These are phyloP conservation scores for Candida boidinii DNA, from an alignment of 805 yeast genomes.

Conservation along the genomic window DNA sequence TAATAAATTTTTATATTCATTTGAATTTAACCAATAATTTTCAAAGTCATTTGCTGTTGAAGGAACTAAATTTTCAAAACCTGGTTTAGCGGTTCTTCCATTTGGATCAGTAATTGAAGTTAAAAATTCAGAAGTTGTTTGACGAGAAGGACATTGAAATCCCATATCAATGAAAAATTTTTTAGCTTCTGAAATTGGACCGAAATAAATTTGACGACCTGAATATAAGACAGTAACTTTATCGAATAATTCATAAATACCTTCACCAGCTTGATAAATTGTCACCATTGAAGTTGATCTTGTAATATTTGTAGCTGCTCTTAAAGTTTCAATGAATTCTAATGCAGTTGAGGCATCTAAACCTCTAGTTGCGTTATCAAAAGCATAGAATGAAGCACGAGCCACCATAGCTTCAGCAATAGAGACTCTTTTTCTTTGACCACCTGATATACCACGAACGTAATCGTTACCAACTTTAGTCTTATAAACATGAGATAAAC, in stretches of 20 bases:
- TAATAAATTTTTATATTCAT: constrained; percentile 34
- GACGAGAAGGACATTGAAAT: constrained; percentile 50
- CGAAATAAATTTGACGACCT: constrained; percentile 56
- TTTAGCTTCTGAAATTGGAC: constrained; percentile 44
- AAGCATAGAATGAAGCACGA: constrained; percentile 33
- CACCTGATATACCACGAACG: constrained; percentile 65
- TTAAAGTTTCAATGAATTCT: constrained; percentile 52
- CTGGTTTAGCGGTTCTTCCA: constrained; percentile 41
- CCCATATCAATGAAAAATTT: constrained; percentile 54
- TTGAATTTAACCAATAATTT: constrained; percentile 49
- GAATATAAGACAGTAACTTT: constrained; percentile 50
- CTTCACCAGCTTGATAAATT: constrained; percentile 62
- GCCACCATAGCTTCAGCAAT: constrained; percentile 55
- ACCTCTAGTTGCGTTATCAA: constrained; percentile 69
- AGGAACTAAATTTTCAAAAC: constrained; percentile 45
- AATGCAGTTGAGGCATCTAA: constrained; percentile 64
- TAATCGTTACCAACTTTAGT: constrained; percentile 63
- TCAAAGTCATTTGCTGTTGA: constrained; percentile 50
- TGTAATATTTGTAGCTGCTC: constrained; percentile 48
- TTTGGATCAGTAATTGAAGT: constrained; percentile 61
- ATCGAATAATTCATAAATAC: constrained; percentile 52
- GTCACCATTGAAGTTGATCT: constrained; percentile 55
- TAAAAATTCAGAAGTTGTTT: constrained; percentile 60
- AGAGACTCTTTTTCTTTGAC: constrained; percentile 65
- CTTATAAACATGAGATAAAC: constrained; percentile 49